Evolutionary conservation across 2,329 filamentous ascomycete genomes (phyloP), one percentile per base, ranked within the genome.

Genomic region (Didymella arachidicola): DNA sequence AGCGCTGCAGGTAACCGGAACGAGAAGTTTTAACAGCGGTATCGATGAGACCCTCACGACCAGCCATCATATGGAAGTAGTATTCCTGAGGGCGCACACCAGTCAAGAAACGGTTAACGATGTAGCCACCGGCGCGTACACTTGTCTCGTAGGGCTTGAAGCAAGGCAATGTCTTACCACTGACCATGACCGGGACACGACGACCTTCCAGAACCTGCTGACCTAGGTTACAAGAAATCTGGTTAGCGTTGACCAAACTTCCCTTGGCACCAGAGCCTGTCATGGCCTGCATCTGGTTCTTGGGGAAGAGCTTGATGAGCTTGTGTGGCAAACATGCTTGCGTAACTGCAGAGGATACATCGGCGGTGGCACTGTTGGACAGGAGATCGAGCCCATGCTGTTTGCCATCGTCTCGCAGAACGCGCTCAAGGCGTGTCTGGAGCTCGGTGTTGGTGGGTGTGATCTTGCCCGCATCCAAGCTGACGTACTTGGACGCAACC

Each of bases 61-160:
- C 96, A 72, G 94, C 95, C 96, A 99, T 99, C 78, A 96, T 93
- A 85, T 99, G 95, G 83, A 99, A 99, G 77, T 94, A 99, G 78
- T 97, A 99, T 76, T 99, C 96, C 72, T 99, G 95, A 4, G 95
- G 95, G 53, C 94, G 88, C 61, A 99, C 95, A 60, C 95, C 95
- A 25, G 96, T 99, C 83, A 99, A 90, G 86, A 99, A 99, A 75
- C 95, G 92, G 72, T 96, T 92, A 48, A 91, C 90, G 64, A 99
- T 91, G 78, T 96, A 99, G 18, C 95, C 95, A 70, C 93, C 93
- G 50, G 95, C 95, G 67, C 93, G 86, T 7, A 96, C 86, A 66
- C 93, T 87, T 0, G 93, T 94, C 68, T 99, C 95, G 71, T 90
- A 98, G 0, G 93, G 91, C 71, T 88, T 90, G 80, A 98, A 99